Base-by-base conservation (phyloP, 2,329 filamentous ascomycete species). In the Neofusicoccum sp. region DNA sequence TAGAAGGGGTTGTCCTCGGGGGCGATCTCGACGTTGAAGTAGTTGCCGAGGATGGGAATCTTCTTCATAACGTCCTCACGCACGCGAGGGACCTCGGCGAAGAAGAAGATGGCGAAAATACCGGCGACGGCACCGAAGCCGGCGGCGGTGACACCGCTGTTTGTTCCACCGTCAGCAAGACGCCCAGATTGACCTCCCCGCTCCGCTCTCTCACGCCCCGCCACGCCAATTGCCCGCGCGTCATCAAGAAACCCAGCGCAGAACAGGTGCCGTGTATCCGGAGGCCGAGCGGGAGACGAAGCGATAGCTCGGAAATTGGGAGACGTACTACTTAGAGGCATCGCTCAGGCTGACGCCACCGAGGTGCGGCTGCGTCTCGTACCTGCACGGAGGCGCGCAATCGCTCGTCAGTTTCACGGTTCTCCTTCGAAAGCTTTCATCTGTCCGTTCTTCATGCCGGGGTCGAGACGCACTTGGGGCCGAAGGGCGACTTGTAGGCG, bases 1-100 rank as follows among this genome's bases (percentile, higher is more conserved):
- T 75, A 82, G 71, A 82, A 82, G n/a, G 80, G 80, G 75, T 87
- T 87, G 76, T 88, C 85, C 79, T 87, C 84, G 20, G 85, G 82
- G 63, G 85, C 75, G 66, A 87, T 77, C 72, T 83, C 80, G 64
- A 79, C 76, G 68, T 82, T 75, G 71, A 81, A 87, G 75, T 83
- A 85, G 60, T 74, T 71, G 64, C 82, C 82, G 54, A 87, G 75
- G 65, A 86, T 72, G 6, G 85, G 85, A 28, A 87, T 68, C 75
- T 85, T 82, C 74, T 81, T 78, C 71, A 86, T 78, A 66, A 88
- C 84, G 70, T 88, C 85, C 67, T 82, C 79, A 70, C 84, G 79
- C 47, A 88, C 83, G 69, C 80, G 81, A 62, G 85, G 85, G 28
- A 88, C 79, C 67, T 86, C 85, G 67, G 83, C 82, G 76, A 87